Base-by-base conservation (phyloP, 768 basidiomycete species). In the Lactarius hatsudake region DNA sequence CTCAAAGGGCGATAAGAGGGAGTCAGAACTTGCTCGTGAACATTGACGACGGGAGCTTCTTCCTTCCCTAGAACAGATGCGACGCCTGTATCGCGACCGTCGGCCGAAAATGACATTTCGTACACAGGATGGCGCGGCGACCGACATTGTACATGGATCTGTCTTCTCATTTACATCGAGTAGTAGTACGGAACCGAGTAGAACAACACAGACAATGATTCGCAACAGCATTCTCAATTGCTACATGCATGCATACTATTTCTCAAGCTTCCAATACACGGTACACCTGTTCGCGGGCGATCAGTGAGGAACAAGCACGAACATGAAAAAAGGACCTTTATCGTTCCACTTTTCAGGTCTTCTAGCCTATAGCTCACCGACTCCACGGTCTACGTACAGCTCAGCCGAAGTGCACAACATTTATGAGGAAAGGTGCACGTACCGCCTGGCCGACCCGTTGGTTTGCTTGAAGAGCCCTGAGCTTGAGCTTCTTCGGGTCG, bases 401-500 rank as follows among this genome's bases (percentile, higher is more conserved):
- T 69, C 54, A 67, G 40, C 30, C 48, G 34, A 66, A 12, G 53
- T 56, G 56, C 30, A 65, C 8, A 36, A 32, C 42, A 53, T 38
- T 38, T 13, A 7, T 64, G 56, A 58, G 26, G 66, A 70, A 67
- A 66, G 71, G 69, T 62, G 61, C 43, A 80, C 85, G 68, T 68
- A 89, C 90, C 84, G 91, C 90, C 70, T 88, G 90, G 58, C 91
- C 87, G 73, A 91, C 89, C 72, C 89, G 90, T 74, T 90, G 87
- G 75, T 93, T 94, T 62, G 94, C 94, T 75, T 96, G 93, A 75
- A 89, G 89, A 54, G 92, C 86, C 75, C 83, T 84, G 62, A 95
- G 80, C 80, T 97, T 97, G 67, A 83, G 84, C 81, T 95, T 96
- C 85, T 92, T 94, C 45, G 78, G 76, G 72, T 97, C 95, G 74